Conservation (phyloP, 192 early-diverging fungal genomes). For the Linnemannia exigua region DNA sequence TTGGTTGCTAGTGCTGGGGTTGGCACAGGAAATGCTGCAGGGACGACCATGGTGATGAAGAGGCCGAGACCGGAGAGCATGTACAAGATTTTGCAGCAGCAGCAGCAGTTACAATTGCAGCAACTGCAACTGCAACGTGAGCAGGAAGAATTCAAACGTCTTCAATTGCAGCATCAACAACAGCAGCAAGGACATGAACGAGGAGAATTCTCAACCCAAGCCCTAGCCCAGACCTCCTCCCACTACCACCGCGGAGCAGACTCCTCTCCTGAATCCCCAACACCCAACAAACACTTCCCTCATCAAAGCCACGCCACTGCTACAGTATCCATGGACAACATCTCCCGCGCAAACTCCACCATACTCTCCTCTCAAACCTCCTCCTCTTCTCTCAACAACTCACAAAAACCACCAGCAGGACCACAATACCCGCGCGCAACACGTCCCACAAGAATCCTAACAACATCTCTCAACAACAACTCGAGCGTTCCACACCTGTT, state of each 20-base stretch:
- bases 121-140: neutral
- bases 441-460: neutral
- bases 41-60: neutral
- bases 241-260: neutral
- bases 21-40: neutral
- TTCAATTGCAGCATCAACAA: neutral
- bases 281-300: too few species aligned
- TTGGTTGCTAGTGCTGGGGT: neutral
- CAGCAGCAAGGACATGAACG: neutral
- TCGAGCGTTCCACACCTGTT: neutral
- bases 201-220: neutral
- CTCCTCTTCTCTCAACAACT: neutral
- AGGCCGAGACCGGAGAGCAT: slow-evolving; percentile 32
- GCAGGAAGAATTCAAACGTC: neutral
- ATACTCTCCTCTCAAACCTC: neutral
- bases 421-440: neutral
- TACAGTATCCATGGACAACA: neutral
- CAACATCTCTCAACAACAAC: neutral
- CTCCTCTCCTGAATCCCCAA: neutral
- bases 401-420: neutral
- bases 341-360: neutral
- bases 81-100: slow-evolving; percentile 22
- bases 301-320: neutral
- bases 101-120: neutral
- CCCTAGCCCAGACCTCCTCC: too few species aligned